phyloP scores from a whole-genome alignment of 805 yeast genomes.

The Phaffomyces antillensis region DNA sequence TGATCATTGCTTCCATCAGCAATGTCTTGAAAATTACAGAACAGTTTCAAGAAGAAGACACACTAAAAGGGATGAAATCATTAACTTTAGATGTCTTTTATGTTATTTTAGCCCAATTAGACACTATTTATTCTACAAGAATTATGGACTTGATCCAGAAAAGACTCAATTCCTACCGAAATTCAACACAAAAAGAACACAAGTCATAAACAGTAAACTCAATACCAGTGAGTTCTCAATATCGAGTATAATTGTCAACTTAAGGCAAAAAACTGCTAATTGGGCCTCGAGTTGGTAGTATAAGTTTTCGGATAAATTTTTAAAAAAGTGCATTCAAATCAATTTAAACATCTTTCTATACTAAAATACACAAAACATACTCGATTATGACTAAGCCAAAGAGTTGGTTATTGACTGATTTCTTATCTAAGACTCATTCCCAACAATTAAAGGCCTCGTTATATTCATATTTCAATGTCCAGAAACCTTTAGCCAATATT shows the following conservation, averaged over 20 bases:
- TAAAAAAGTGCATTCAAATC: too few species aligned
- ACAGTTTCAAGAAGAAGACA: not conserved
- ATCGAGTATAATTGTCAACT: too few species aligned
- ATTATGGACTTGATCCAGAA: not conserved
- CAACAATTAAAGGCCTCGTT: slow-evolving; percentile 18
- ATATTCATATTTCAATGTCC: slow-evolving; percentile 20
- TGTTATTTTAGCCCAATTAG: slow-evolving; percentile 2
- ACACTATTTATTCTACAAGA: slow-evolving; percentile 3
- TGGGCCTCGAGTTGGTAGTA: too few species aligned
- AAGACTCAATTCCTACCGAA: not conserved
- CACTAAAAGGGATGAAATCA: not conserved
- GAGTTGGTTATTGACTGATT: slow-evolving; percentile 18
- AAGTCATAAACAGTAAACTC: not conserved
- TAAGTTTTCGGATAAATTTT: too few species aligned
- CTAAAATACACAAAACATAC: too few species aligned
- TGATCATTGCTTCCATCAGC: not conserved
- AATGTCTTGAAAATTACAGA: not conserved
- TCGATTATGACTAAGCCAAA: slow-evolving; percentile 4
- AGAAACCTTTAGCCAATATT: slow-evolving; percentile 9
- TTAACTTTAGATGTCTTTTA: slow-evolving; percentile 2
- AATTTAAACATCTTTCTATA: too few species aligned
- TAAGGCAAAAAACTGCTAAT: too few species aligned
- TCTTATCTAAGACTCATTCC: slow-evolving; percentile 14
- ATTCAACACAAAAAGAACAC: not conserved
- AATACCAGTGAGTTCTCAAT: too few species aligned